Evolutionary conservation across 768 basidiomycete species (phyloP).

Genomic region (Trametes cingulata): DNA sequence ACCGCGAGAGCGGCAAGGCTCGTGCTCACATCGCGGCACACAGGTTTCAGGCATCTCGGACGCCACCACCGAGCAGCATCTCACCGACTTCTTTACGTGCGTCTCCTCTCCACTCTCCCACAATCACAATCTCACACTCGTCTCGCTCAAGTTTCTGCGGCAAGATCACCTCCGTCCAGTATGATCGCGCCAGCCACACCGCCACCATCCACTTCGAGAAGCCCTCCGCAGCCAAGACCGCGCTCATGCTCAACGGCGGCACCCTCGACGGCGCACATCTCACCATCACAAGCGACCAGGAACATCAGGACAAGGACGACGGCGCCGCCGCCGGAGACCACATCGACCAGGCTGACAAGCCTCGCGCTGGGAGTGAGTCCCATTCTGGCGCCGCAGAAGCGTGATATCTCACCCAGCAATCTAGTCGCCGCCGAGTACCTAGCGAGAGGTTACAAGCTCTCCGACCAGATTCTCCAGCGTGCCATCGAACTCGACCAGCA

Average conservation of each 20-base stretch:
- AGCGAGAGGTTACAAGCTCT: conserved; percentile 82
- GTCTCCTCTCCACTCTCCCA: conserved; percentile 26
- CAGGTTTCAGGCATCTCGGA: conserved; percentile 76
- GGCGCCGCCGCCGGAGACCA: conserved; percentile 39
- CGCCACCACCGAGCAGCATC: conserved; percentile 61
- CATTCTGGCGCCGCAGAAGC: background rate
- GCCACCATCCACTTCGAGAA: conserved; percentile 89
- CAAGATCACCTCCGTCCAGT: conserved; percentile 73
- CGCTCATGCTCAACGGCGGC: conserved; percentile 81
- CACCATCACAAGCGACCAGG: conserved; percentile 67
- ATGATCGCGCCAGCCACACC: conserved; percentile 43
- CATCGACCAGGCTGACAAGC: conserved; percentile 89
- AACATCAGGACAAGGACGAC: conserved; percentile 56
- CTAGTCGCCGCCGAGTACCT: conserved; percentile 92
- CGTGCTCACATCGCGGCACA: background rate
- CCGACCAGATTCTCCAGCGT: conserved; percentile 72
- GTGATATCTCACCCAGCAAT: background rate
- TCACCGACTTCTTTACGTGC: conserved; percentile 83
- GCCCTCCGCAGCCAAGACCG: conserved; percentile 79
- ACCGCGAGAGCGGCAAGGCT: background rate
- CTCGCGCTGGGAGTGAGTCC: conserved; percentile 74
- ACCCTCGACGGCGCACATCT: conserved; percentile 72
- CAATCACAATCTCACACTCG: background rate
- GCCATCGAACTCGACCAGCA: conserved; percentile 82
- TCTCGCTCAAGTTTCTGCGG: conserved; percentile 73